Base-by-base conservation (phyloP, 2,329 filamentous ascomycete species). In the Pyrenophora graminea region DNA sequence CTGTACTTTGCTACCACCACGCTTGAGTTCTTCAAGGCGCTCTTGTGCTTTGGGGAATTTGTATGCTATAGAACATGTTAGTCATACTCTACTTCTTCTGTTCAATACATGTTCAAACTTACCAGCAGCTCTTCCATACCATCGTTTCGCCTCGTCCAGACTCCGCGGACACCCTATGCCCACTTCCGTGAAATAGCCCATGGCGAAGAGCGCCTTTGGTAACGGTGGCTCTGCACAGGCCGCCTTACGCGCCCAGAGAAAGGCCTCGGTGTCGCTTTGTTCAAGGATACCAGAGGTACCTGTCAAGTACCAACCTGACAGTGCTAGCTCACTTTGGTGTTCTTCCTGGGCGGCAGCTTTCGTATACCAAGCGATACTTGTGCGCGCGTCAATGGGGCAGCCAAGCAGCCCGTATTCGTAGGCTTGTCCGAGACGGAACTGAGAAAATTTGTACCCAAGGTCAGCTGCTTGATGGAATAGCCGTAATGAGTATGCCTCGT, bases 101-200 rank as follows among this genome's bases (percentile, higher is more conserved):
- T 6, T 17, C 4, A 19, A 21, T 12, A 7, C 19, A 3, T 13
- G 19, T 18, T 5, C 4, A 17, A 34, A 86, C 91, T 85, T 81
- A 97, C 93, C 89, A 70, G 94, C 94, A 75, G 94, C 92, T 72
- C 93, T 83, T 83, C 92, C 97, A 76, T 99, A 99, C 94, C 94
- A 99, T 64, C 91, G 85, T 80, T 96, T 97, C 18, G 93, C 94
- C 76, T 97, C 94, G 66, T 99, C 94, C 63, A 97, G 67, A 71
- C 93, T 95, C 7, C 89, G 85, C 13, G 87, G 81, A 58, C 90
- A 86, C 25, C 94, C 94, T 63, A 99, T 97, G 10, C 94, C 94
- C 41, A 94, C 87, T 74, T 99, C 94, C 0, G 90, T 95, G 69
- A 96, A 97, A 75, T 97, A 97, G 0, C 94, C 94, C 89, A 99